Evolutionary conservation across 345 rosid genomes (phyloP), one percentile per base, ranked within the genome.

Genomic region (Brassica nigra): DNA sequence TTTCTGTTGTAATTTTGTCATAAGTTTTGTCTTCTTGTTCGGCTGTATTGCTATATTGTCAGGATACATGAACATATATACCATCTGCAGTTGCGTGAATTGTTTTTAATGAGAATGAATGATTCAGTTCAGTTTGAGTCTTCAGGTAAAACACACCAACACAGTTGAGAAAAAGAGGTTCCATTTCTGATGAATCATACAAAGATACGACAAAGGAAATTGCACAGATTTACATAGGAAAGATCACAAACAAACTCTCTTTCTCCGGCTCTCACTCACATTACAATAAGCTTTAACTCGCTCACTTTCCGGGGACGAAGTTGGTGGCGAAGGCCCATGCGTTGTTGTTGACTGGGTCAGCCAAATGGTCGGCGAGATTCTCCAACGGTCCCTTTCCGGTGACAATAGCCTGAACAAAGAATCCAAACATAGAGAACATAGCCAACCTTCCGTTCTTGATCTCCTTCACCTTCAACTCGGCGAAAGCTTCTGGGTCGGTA

Each of bases 321-420:
- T 91, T 92, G 67, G 94, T 92, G 81, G 95, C 95, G 4, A 80
- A 91, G 7, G 97, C 88, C 97, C 97, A 91, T 42, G 97, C 97
- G 29, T 91, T 91, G 97, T 92, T 92, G 88, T 84, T 91, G 42
- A 90, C 97, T 0, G 95, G 95, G 72, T 90, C 97, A 3, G 91
- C 90, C 70, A 92, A 85, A 81, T 91, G 97, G 84, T 91, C 96
- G 0, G 96, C 92, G 59, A 92, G 79, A 85, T 89, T 92, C 84
- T 90, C 91, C 81, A 91, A 59, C 0, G 96, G 94, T 5, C 95
- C 93, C 83, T 91, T 90, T 10, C 97, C 93, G 0, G 96, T 93
- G 4, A 93, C 98, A 12, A 89, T 93, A 47, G 98, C 98, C 64
- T 91, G 94, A 47, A 90, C 95, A 14, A 87, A 92, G 92, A 90